A percentile compares a stretch with the other conserved stretches of the same genome.
phyloP scores from a whole-genome alignment of 768 basidiomycete genomes.

The Suillus variegatus region DNA sequence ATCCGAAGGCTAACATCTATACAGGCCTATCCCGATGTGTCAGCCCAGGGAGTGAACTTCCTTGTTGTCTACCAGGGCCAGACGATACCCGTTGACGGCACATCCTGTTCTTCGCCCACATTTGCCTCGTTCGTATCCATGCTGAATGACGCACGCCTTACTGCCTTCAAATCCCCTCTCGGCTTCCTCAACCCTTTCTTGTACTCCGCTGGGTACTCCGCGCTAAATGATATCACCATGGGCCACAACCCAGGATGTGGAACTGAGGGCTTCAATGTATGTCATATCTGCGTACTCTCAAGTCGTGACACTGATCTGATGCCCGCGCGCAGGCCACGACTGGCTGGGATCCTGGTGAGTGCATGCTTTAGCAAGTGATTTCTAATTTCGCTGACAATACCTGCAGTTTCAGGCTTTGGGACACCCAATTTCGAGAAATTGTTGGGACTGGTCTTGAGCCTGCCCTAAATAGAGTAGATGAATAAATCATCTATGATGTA shows the following conservation, averaged over 20 bases:
- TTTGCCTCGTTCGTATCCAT: constrained; percentile 36
- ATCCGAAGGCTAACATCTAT: background rate
- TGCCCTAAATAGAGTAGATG: constrained; percentile 1
- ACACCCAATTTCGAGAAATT: constrained; percentile 54
- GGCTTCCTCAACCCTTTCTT: constrained; percentile 53
- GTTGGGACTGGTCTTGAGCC: constrained; percentile 35
- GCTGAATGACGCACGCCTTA: constrained; percentile 41
- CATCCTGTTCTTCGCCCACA: constrained; percentile 34
- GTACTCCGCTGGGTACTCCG: constrained; percentile 42
- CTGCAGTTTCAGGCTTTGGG: constrained; percentile 53
- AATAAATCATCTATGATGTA: background rate
- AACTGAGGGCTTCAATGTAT: constrained; percentile 41
- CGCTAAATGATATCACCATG: constrained; percentile 51
- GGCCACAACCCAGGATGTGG: constrained; percentile 49
- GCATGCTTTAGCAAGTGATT: constrained; percentile 16
- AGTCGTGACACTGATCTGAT: background rate
- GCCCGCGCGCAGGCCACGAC: constrained; percentile 38
- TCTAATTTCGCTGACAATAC: constrained; percentile 6
- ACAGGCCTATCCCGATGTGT: constrained; percentile 65
- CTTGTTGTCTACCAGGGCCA: constrained; percentile 43
- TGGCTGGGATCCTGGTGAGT: constrained; percentile 61
- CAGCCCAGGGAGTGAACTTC: constrained; percentile 58
- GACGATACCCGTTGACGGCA: constrained; percentile 31
- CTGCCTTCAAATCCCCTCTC: constrained; percentile 31
- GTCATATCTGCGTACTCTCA: constrained; percentile 19